Conservation (phyloP, 495 filamentous ascomycete species). For the Friedmanniomyces endolithicus region DNA sequence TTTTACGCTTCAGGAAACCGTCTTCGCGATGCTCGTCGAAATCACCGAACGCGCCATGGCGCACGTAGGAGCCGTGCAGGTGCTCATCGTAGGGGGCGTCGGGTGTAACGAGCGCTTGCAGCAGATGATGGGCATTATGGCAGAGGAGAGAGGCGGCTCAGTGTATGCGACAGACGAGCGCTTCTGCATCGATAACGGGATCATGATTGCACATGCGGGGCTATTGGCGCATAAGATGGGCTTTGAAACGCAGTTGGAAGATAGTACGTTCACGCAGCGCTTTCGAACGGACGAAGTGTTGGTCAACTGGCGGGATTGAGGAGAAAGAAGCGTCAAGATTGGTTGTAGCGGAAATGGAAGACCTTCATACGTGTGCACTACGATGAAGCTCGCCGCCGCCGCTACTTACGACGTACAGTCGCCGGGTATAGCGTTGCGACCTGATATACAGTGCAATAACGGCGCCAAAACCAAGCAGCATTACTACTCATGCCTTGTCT, state of each 20-base stretch:
- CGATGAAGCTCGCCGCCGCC: no score
- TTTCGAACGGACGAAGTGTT: conserved; percentile 92
- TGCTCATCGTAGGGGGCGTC: conserved; percentile 92
- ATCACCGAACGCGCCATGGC: conserved; percentile 98
- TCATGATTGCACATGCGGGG: conserved; percentile 98
- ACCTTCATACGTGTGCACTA: no score
- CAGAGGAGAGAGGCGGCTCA: conserved; percentile 72
- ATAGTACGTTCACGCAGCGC: conserved; percentile 82
- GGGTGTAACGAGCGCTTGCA: conserved; percentile 94
- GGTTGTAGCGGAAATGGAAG: no score
- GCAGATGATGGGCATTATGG: conserved; percentile 98
- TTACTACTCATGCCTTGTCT: no score
- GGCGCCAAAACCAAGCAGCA: no score
- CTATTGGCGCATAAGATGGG: conserved; percentile 72
- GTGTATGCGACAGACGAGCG: conserved; percentile 93
- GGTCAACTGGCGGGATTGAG: conserved; percentile 76
- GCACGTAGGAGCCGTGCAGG: conserved; percentile 80
- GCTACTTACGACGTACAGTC: no score
- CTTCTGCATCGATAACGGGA: conserved; percentile 98
- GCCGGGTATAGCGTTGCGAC: no score
- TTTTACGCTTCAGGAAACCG: conserved; percentile 88
- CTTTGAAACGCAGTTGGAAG: conserved; percentile 59
- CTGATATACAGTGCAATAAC: no score
- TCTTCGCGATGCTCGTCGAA: conserved; percentile 94
- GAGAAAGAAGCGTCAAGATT: no score